These are phyloP conservation scores for Xylariales sp. DNA, from an alignment of 2,329 filamentous ascomycete species.

Conservation along the genomic window DNA sequence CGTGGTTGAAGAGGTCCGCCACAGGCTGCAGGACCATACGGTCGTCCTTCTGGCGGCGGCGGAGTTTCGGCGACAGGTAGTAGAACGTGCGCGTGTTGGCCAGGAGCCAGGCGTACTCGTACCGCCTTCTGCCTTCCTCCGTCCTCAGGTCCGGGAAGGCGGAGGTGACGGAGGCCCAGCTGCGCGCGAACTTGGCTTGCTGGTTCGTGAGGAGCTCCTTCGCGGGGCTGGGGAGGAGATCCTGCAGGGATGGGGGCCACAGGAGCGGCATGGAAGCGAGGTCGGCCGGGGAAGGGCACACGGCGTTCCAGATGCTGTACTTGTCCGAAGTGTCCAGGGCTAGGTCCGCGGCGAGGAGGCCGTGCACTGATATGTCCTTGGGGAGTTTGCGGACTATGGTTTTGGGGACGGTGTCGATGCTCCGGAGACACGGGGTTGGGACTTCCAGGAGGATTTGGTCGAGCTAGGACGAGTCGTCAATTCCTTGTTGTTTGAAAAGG, in stretches of 20 bases:
- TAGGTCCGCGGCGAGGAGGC: slow-evolving; percentile 66
- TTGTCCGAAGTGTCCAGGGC: slow-evolving; percentile 46
- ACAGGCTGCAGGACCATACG: slow-evolving; percentile 67
- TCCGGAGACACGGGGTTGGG: slow-evolving; percentile 59
- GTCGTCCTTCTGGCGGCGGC: slow-evolving; percentile 43
- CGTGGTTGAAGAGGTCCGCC: slow-evolving; percentile 66
- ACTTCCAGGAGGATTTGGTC: slow-evolving; percentile 61
- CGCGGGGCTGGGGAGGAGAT: slow-evolving; percentile 40
- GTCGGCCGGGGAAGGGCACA: slow-evolving; percentile 61
- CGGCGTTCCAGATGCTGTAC: slow-evolving; percentile 56
- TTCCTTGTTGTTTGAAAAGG: slow-evolving; percentile 3
- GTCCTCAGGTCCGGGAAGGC: slow-evolving; percentile 33
- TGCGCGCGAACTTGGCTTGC: slow-evolving; percentile 42
- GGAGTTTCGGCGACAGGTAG: slow-evolving; percentile 42
- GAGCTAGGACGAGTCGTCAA: slow-evolving; percentile 34
- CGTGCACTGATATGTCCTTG: slow-evolving; percentile 59
- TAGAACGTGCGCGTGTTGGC: slow-evolving; percentile 62
- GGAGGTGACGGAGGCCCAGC: slow-evolving; percentile 40
- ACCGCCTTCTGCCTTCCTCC: too few species aligned
- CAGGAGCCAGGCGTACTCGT: slow-evolving; percentile 52
- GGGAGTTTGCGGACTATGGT: slow-evolving; percentile 47
- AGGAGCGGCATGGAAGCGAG: slow-evolving; percentile 47
- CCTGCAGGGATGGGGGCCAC: slow-evolving; percentile 42
- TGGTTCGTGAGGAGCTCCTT: slow-evolving; percentile 50
- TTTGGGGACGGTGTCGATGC: slow-evolving; percentile 54